Base-by-base conservation (phyloP, 1,284 basidiomycete species). In the Fomes fomentarius region DNA sequence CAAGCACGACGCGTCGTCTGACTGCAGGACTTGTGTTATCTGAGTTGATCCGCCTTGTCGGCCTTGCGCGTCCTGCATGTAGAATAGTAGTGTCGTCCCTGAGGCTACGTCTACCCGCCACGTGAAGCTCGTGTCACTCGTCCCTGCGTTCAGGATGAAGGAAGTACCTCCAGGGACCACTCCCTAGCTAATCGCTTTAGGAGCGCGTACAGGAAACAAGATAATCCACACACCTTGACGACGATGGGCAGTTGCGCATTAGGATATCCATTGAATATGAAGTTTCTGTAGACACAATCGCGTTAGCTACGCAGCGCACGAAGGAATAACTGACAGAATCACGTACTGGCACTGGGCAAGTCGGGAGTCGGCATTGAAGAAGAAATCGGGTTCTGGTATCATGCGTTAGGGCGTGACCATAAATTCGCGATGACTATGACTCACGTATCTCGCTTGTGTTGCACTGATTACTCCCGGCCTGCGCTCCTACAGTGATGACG, bases 261-360 rank as follows among this genome's bases (percentile, higher is more conserved):
- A n/a, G 57, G 43, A 63, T 83, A 89, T 0, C 61, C 70, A 50
- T 66, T 75, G 61, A 91, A 82, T 1, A 66, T 62, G 63, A 80
- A 89, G 3, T 78, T 67, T 48, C 88, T 89, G 46, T 43, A 11
- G 15, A 2, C 11, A 8, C 4, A 12, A 17, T 19, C 7, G 9
- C 7, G 19, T 44, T 2, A 49, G 45, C n/a, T n/a, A n/a, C n/a
- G n/a, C n/a, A n/a, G n/a, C n/a, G 53, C 7, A 24, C 45, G n/a
- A n/a, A n/a, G n/a, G n/a, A n/a, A n/a, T n/a, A n/a, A n/a, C n/a
- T n/a, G 31, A 26, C n/a, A 44, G 17, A 1, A 21, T 15, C 3
- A 55, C 68, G 67, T 62, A 84, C 87, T 77, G 71, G 79, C 89
- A 90, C 67, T 90, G 88, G 47, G 77, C 71, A 26, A 90, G 69